These are phyloP conservation scores for Raphanus hybrid DNA, from an alignment of 441 rosid species.

Conservation along the genomic window DNA sequence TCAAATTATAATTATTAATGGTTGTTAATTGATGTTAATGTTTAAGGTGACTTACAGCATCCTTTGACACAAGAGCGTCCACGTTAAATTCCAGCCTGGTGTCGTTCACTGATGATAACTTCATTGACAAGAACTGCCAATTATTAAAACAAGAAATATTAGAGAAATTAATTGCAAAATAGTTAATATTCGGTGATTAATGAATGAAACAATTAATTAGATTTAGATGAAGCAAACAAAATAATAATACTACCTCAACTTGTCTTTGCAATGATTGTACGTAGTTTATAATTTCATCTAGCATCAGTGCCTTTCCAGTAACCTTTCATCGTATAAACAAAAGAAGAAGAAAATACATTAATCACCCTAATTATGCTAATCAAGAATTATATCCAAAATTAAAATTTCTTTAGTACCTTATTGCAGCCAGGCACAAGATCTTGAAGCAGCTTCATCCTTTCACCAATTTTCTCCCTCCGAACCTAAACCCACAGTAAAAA, in stretches of 20 bases:
- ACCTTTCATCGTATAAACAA: slow-evolving; percentile 50
- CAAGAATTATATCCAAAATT: not conserved
- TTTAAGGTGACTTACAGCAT: slow-evolving; percentile 51
- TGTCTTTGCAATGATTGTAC: slow-evolving; percentile 78
- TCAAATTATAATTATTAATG: slow-evolving; percentile 8
- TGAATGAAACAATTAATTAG: slow-evolving; percentile 17
- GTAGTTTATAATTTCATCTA: slow-evolving; percentile 77
- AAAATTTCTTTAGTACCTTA: slow-evolving; percentile 48
- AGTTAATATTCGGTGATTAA: slow-evolving; percentile 33
- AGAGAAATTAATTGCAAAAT: slow-evolving; percentile 20
- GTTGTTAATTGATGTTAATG: slow-evolving; percentile 40
- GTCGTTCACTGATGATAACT: slow-evolving; percentile 67
- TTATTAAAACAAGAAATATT: slow-evolving; percentile 20
- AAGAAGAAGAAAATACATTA: slow-evolving; percentile 14
- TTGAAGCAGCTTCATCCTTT: slow-evolving; percentile 75
- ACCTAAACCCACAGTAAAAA: slow-evolving; percentile 43
- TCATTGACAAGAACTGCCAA: slow-evolving; percentile 57
- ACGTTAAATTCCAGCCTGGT: slow-evolving; percentile 60
- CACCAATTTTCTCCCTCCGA: slow-evolving; percentile 72
- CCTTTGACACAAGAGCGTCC: slow-evolving; percentile 57
- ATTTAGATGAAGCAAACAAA: slow-evolving; percentile 24
- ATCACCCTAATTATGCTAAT: slow-evolving; percentile 15
- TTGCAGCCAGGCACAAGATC: slow-evolving; percentile 79
- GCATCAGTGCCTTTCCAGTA: slow-evolving; percentile 74
- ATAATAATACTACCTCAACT: slow-evolving; percentile 66